Percentiles rank a stretch among this genome's conserved stretches.
These are phyloP conservation scores for Phytophthora chlamydospora DNA, from an alignment of 352 stramenopile genomes.

Conservation along the genomic window DNA sequence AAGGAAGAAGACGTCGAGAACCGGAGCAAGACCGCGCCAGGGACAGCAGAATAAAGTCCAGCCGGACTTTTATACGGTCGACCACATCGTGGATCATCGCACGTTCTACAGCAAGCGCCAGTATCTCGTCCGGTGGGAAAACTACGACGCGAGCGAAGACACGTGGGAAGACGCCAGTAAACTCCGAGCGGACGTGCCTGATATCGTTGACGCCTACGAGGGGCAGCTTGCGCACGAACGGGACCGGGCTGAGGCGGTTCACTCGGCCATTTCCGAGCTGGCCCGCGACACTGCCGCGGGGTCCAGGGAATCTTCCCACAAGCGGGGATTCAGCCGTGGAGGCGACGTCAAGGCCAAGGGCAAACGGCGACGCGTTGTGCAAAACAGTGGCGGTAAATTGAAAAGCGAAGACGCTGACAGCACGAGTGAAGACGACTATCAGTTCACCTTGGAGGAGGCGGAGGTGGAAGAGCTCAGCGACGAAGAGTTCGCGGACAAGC, in stretches of 20 bases:
- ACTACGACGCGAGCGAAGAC: constrained; percentile 67
- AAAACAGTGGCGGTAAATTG: constrained; percentile 20
- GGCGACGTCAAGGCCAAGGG: constrained; percentile 3
- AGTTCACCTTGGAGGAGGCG: constrained; percentile 36
- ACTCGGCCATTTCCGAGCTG: constrained; percentile 16
- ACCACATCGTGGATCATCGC: constrained; percentile 66
- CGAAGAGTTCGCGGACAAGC: constrained; percentile 29
- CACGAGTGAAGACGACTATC: constrained; percentile 28
- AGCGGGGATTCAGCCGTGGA: constrained; percentile 8
- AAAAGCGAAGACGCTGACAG: constrained; percentile 15
- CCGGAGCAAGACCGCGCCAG: constrained; percentile 6
- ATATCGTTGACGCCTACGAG: constrained; percentile 68
- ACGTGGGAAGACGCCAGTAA: constrained; percentile 65
- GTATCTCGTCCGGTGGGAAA: constrained; percentile 75
- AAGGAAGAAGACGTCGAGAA: constrained; percentile 15
- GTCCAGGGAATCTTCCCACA: constrained; percentile 10
- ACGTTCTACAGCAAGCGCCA: constrained; percentile 46
- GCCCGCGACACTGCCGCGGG: constrained; percentile 6
- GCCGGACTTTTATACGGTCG: constrained; percentile 53
- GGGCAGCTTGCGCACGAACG: constrained; percentile 13
- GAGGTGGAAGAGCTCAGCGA: constrained; percentile 33
- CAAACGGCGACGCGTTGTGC: constrained; percentile 16
- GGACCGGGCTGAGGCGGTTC: constrained; percentile 11
- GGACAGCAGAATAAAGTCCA: not conserved
- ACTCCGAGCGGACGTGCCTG: constrained; percentile 54